Evolutionary conservation across 73 alveolate genomes (phyloP).

Genomic region (Paramecium sonneborni): DNA sequence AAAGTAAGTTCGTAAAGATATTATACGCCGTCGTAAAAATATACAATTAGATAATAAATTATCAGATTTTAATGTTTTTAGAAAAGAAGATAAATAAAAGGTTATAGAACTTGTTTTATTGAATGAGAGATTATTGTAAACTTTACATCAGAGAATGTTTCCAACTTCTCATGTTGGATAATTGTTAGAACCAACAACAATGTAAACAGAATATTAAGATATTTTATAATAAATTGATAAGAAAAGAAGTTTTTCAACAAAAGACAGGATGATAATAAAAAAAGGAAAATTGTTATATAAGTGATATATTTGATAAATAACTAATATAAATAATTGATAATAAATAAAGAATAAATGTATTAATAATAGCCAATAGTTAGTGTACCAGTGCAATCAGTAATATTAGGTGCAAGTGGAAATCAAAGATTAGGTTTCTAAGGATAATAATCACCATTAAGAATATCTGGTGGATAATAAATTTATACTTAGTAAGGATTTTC

Average conservation of each 20-base stretch:
- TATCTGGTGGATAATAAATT: neutral
- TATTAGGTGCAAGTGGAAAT: neutral
- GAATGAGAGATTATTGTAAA: neutral
- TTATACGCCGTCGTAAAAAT: neutral
- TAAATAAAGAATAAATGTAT: no score
- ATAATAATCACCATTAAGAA: neutral
- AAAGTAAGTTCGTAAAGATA: conserved; percentile 14
- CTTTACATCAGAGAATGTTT: neutral
- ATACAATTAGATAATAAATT: neutral
- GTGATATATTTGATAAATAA: neutral
- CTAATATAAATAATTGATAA: no score
- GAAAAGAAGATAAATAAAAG: conserved; percentile 13
- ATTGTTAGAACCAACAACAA: neutral
- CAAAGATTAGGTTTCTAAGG: neutral
- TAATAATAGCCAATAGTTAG: no score
- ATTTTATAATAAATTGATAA: neutral
- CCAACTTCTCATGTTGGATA: neutral
- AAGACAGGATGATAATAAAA: neutral
- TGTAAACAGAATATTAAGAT: conserved; percentile 1
- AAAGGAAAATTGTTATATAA: conserved; percentile 36
- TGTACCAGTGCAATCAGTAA: neutral
- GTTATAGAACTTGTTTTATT: neutral
- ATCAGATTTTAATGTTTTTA: neutral
- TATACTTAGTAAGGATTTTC: neutral
- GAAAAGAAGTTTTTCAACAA: conserved; percentile 25